phyloP scores from a whole-genome alignment of 2,329 filamentous ascomycete genomes.

The Talaromyces sp. region DNA sequence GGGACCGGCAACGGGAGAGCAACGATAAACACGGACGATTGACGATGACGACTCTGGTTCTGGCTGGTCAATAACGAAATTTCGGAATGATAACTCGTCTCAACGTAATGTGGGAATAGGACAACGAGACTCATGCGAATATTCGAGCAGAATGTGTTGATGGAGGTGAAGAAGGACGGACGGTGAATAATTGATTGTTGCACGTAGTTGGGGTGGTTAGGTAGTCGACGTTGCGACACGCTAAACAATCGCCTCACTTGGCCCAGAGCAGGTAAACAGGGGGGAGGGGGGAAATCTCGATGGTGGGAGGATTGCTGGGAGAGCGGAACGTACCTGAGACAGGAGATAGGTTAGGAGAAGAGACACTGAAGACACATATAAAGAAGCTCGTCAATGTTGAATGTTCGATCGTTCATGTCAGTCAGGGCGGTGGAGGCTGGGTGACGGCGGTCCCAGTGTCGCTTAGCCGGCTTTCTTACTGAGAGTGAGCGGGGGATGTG shows the following conservation, averaged over 20 bases:
- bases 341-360: background rate
- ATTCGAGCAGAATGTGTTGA: background rate
- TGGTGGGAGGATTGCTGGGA: background rate
- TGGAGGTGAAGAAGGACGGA: background rate
- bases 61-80: conserved; percentile 15
- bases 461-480: conserved; percentile 35
- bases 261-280: conserved; percentile 7
- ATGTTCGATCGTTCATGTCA: background rate
- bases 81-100: conserved; percentile 28
- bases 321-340: conserved; percentile 5
- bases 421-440: conserved; percentile 17
- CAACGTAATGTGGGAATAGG: conserved; percentile 16
- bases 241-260: conserved; percentile 11
- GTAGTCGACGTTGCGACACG: conserved; percentile 16
- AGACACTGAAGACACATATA: background rate
- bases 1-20: conserved; percentile 16
- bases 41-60: conserved; percentile 24
- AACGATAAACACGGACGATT: conserved; percentile 8
- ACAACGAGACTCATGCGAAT: conserved; percentile 5
- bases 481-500: conserved; percentile 33
- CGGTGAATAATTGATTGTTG: conserved; percentile 4
- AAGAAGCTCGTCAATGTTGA: background rate
- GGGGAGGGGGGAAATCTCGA: background rate
- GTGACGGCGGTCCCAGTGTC: conserved; percentile 29
- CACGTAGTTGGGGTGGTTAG: background rate